Percentiles rank a stretch among this genome's conserved stretches.
Evolutionary conservation across 495 filamentous ascomycete genomes (phyloP).

Genomic region (Tuber indicum): DNA sequence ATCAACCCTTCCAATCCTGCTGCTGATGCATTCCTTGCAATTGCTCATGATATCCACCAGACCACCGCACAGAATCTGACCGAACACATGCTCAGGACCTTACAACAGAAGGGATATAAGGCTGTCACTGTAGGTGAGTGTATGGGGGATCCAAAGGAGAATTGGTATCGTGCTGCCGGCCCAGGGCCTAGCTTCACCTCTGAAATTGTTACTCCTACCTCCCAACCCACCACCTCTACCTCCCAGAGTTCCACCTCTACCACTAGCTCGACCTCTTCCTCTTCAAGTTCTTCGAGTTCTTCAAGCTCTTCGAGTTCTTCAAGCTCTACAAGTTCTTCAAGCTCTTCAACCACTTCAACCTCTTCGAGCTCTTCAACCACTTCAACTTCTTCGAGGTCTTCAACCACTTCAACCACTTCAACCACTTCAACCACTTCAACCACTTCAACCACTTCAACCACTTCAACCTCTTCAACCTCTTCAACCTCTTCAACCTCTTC

Average conservation of each 20-base stretch:
- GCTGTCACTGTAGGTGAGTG: conserved; percentile 69
- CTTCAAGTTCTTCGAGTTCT: conserved; percentile 7
- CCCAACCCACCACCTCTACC: conserved; percentile 12
- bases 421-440: too few species aligned
- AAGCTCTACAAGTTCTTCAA: too few species aligned
- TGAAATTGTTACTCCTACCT: conserved; percentile 1
- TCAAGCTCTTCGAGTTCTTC: too few species aligned
- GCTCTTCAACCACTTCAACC: too few species aligned
- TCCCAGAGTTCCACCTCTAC: conserved; percentile 6
- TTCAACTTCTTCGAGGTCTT: too few species aligned
- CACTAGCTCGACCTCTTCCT: conserved; percentile 10
- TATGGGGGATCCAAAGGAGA: conserved; percentile 59
- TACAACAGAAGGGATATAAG: conserved; percentile 54
- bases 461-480: conserved; percentile 7
- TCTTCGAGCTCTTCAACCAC: too few species aligned
- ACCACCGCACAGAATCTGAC: conserved; percentile 72
- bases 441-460: conserved; percentile 9
- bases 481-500: conserved; percentile 11
- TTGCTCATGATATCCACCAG: conserved; percentile 73
- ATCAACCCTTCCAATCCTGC: conserved; percentile 48
- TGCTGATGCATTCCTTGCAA: conserved; percentile 55
- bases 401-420: too few species aligned
- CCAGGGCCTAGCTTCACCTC: conserved; percentile 5
- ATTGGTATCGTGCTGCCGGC: conserved; percentile 59
- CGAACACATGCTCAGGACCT: conserved; percentile 60